A percentile compares a stretch with the other conserved stretches of the same genome.
phyloP scores from a whole-genome alignment of 2,329 filamentous ascomycete genomes.

The Pezizomycotina sp. region DNA sequence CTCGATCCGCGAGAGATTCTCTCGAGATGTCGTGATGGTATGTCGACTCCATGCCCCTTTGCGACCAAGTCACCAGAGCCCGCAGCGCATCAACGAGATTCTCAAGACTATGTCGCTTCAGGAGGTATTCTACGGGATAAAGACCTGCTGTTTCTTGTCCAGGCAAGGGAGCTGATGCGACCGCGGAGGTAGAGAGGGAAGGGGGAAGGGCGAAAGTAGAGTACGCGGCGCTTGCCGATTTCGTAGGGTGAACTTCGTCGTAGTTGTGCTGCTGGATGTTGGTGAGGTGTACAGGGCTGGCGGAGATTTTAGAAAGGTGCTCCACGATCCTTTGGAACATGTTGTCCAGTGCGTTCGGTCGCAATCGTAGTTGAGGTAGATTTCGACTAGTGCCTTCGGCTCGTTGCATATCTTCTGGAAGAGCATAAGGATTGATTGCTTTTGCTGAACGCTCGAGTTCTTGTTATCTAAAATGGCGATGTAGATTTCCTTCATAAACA shows the following conservation, averaged over 20 bases:
- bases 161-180: slow-evolving; percentile 37
- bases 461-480: slow-evolving; percentile 76
- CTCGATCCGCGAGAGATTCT: slow-evolving; percentile 39
- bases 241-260: slow-evolving; percentile 46
- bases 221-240: slow-evolving; percentile 68
- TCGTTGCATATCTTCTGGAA: slow-evolving; percentile 72
- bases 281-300: slow-evolving; percentile 57
- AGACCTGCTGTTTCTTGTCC: slow-evolving; percentile 42
- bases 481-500: slow-evolving; percentile 96
- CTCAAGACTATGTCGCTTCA: slow-evolving; percentile 80
- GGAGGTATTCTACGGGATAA: slow-evolving; percentile 72
- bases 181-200: slow-evolving; percentile 63
- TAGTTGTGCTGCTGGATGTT: slow-evolving; percentile 69
- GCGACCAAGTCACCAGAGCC: slow-evolving; percentile 83
- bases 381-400: slow-evolving; percentile 75
- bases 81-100: slow-evolving; percentile 74
- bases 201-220: slow-evolving; percentile 61
- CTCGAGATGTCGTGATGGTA: slow-evolving; percentile 31
- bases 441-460: slow-evolving; percentile 75
- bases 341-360: slow-evolving; percentile 86
- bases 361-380: slow-evolving; percentile 96
- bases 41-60: slow-evolving; percentile 27
- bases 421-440: slow-evolving; percentile 76
- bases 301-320: slow-evolving; percentile 76
- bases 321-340: slow-evolving; percentile 92